These are phyloP conservation scores for Pleurotus giganteus DNA, from an alignment of 768 basidiomycete genomes.

Conservation along the genomic window DNA sequence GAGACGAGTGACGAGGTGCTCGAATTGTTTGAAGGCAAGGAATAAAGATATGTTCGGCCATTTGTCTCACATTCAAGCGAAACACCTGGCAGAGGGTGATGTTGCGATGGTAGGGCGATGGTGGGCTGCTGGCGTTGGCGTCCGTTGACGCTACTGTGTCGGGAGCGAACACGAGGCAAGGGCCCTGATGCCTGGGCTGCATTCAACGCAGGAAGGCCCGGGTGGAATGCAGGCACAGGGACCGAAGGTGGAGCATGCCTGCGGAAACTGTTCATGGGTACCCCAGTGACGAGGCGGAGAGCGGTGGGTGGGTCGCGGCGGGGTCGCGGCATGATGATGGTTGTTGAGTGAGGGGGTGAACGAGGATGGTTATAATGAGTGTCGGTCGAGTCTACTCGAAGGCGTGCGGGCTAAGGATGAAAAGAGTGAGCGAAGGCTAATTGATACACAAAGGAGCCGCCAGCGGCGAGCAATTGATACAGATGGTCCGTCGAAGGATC, in stretches of 20 bases:
- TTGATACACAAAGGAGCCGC: not conserved
- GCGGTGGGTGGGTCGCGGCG: conserved; percentile 4
- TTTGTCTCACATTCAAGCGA: conserved; percentile 19
- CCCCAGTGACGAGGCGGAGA: conserved; percentile 6
- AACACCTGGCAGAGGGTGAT: conserved; percentile 21
- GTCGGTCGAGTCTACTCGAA: conserved; percentile 11
- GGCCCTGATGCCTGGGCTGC: conserved; percentile 13
- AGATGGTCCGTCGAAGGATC: no score
- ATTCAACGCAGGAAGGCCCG: conserved; percentile 25
- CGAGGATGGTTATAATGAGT: not conserved
- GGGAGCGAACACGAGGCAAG: not conserved
- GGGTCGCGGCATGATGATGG: conserved; percentile 4
- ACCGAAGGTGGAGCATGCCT: conserved; percentile 62
- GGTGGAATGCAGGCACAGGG: conserved; percentile 51
- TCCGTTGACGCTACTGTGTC: not conserved
- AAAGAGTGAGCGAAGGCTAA: not conserved
- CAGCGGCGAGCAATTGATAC: not conserved
- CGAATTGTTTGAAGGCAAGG: not conserved
- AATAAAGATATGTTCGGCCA: not conserved
- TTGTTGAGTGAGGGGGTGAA: not conserved
- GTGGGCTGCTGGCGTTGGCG: not conserved
- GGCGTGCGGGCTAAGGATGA: conserved; percentile 5
- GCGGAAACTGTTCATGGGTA: not conserved
- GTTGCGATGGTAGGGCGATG: conserved; percentile 12
- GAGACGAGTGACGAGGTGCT: not conserved